Conservation (phyloP, 345 rosid genomes). For the Rubroshorea leprosula region DNA sequence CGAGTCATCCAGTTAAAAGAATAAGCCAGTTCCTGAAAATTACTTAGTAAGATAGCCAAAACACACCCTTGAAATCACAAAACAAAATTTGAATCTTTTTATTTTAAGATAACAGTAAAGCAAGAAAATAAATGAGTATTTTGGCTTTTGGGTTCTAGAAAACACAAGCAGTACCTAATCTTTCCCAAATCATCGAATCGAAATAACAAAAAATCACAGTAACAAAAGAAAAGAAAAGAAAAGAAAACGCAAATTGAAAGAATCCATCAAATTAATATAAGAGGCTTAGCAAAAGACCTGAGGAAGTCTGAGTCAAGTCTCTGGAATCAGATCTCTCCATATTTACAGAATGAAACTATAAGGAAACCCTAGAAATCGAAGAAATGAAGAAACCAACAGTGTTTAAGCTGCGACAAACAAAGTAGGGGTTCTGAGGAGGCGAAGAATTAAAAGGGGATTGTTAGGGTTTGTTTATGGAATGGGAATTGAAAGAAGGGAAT, state of each 20-base stretch:
- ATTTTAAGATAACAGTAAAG: no score
- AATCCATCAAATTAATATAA: neutral
- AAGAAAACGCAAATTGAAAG: neutral
- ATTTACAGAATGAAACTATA: constrained; percentile 20
- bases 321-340: constrained; percentile 67
- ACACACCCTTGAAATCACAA: neutral
- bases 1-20: no score
- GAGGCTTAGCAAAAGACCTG: constrained; percentile 27
- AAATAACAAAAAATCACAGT: neutral
- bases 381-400: neutral
- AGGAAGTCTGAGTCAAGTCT: constrained; percentile 37
- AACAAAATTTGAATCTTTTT: no score
- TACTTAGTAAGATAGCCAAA: neutral
- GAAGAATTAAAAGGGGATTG: neutral
- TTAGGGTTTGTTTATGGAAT: neutral
- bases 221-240: neutral
- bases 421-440: neutral
- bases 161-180: neutral
- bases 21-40: neutral
- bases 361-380: constrained; percentile 17
- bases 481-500: neutral
- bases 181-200: neutral
- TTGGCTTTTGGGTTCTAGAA: neutral
- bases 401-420: neutral
- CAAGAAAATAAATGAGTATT: neutral